Evolutionary conservation across 352 stramenopile genomes (phyloP), one percentile per base, ranked within the genome.

Genomic region (Pythium diclinum): DNA sequence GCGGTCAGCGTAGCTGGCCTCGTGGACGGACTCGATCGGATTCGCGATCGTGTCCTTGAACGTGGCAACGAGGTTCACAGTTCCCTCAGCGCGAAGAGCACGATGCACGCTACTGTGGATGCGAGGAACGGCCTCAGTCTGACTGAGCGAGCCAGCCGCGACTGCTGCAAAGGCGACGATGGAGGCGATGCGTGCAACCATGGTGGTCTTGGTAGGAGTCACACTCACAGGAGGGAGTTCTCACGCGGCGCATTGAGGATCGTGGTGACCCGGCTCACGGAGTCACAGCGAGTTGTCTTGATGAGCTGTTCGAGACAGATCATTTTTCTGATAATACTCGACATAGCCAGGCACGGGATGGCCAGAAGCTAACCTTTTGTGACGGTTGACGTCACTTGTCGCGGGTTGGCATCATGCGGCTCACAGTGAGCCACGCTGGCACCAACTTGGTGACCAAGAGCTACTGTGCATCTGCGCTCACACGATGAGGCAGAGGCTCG

Each of bases 101-200:
- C 32, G 52, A 32, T 58, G 52, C 3, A 58, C 52, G 52, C n/a
- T 46, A 1, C 30, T 34, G 52, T 58, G 28, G 32, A 58, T 44
- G 52, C 52, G 52, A 10, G 52, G 52, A 19, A n/a, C 25, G 9
- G 52, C 52, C 1, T 58, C 52, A 14, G 52, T 46, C 16, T 46
- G 30, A n/a, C 52, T 23, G 30, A 47, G 4, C 3, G 30, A 40
- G n/a, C 25, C 28, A 14, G 52, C 32, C 28, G 52, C 52, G n/a
- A 46, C 17, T 0, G 52, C 52, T 16, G 32, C 52, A n/a, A 58
- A 58, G 17, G 52, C 52, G 30, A 58, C 9, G 32, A 47, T 58
- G 10, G 25, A 38, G 23, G 23, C 4, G 25, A 56, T 23, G 11
- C 30, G 23, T 6, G 48, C 23, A 10, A 56, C 48, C 25, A 56